Evolutionary conservation across 1,284 basidiomycete genomes (phyloP).

Genomic region (Tausonia pullulans): DNA sequence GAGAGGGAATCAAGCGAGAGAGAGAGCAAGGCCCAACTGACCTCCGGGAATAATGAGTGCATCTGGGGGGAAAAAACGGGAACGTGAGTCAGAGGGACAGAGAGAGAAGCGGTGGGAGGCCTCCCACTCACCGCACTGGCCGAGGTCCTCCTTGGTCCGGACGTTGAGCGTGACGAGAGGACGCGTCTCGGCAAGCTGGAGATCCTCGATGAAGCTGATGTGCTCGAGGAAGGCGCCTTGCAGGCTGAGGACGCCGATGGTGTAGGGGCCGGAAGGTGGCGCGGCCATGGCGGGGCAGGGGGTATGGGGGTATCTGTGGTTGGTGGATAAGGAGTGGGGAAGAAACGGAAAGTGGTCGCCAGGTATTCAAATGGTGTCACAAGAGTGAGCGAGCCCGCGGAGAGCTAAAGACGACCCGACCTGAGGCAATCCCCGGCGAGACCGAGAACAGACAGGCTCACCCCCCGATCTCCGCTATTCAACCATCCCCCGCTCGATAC

Average conservation of each 20-base stretch:
- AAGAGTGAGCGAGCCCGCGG: too few species aligned
- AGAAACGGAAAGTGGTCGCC: too few species aligned
- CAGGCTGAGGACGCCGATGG: constrained; percentile 30
- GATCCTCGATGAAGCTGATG: constrained; percentile 20
- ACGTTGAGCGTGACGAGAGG: constrained; percentile 36
- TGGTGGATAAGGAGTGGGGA: too few species aligned
- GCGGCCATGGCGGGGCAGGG: too few species aligned
- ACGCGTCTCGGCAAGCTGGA: constrained; percentile 15
- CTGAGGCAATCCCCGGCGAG: too few species aligned
- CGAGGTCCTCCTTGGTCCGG: constrained; percentile 60
- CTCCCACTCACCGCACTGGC: constrained; percentile 38
- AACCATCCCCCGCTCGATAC: too few species aligned
- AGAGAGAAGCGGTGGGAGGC: background rate
- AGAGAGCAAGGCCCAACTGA: constrained; percentile 25
- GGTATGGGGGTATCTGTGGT: too few species aligned
- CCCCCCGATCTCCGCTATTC: too few species aligned
- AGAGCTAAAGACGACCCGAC: too few species aligned
- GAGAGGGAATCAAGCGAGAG: too few species aligned
- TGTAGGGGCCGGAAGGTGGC: background rate
- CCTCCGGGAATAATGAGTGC: constrained; percentile 53
- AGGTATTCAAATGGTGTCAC: too few species aligned
- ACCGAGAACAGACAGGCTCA: too few species aligned
- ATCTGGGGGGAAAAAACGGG: background rate
- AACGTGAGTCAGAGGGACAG: background rate
- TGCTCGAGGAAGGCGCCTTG: constrained; percentile 86